These are phyloP conservation scores for Boletus sensibilis DNA, from an alignment of 768 basidiomycete genomes.

Conservation along the genomic window DNA sequence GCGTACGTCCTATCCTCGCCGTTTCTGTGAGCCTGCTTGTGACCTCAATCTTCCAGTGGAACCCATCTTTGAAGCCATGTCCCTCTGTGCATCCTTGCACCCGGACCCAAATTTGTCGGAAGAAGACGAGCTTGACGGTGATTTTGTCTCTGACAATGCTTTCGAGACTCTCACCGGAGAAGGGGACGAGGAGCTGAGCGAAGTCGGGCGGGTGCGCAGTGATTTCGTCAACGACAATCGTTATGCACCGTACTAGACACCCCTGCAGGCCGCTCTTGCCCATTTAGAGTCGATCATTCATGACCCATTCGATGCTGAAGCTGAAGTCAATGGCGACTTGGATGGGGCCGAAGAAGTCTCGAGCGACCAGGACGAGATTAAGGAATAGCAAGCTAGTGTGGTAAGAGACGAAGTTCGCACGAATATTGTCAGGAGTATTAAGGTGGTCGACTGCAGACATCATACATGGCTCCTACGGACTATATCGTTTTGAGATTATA, in stretches of 20 bases:
- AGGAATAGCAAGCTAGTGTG: slow-evolving; percentile 2
- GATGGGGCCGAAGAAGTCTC: slow-evolving; percentile 15
- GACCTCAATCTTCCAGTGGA: slow-evolving; percentile 54
- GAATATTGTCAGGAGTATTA: neutral
- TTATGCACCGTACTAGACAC: slow-evolving; percentile 82
- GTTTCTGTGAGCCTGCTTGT: neutral
- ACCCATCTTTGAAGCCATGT: slow-evolving; percentile 82
- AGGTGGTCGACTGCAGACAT: neutral
- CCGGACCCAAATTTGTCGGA: slow-evolving; percentile 55
- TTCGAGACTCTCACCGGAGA: slow-evolving; percentile 54
- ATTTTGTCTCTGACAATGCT: slow-evolving; percentile 50
- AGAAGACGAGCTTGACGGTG: slow-evolving; percentile 50
- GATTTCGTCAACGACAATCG: slow-evolving; percentile 77
- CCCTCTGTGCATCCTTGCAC: slow-evolving; percentile 80
- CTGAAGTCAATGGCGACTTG: slow-evolving; percentile 16
- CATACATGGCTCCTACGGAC: neutral
- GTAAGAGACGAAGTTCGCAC: neutral
- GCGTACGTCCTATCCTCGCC: slow-evolving; percentile 46
- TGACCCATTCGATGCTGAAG: slow-evolving; percentile 39
- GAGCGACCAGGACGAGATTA: slow-evolving; percentile 15
- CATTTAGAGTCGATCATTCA: slow-evolving; percentile 82
- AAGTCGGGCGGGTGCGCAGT: slow-evolving; percentile 92
- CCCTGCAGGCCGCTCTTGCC: slow-evolving; percentile 69
- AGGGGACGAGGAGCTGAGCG: slow-evolving; percentile 72
- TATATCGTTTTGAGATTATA: neutral